These are phyloP conservation scores for Silene uniflora DNA, from an alignment of 148 eudicot genomes.

Conservation along the genomic window DNA sequence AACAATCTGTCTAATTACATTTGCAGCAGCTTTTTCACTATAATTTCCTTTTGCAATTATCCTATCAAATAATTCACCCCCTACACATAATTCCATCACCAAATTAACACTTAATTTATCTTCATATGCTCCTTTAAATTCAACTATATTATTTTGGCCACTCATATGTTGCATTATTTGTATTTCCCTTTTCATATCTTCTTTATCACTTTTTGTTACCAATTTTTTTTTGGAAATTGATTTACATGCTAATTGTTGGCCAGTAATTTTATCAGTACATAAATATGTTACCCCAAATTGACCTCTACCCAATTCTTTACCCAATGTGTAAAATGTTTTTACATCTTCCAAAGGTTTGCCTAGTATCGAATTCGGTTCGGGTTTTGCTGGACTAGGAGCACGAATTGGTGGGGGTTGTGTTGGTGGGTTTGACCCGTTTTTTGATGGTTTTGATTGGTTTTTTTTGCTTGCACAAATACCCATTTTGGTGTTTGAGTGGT, in stretches of 20 bases:
- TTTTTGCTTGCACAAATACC: slow-evolving; percentile 57
- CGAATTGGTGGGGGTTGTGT: slow-evolving; percentile 21
- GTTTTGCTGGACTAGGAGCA: slow-evolving; percentile 28
- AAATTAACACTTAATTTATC: slow-evolving; percentile 60
- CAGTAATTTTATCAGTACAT: slow-evolving; percentile 41
- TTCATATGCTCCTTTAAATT: slow-evolving; percentile 82
- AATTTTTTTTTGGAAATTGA: slow-evolving; percentile 76
- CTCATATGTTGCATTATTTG: slow-evolving; percentile 90
- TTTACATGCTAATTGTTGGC: slow-evolving; percentile 64
- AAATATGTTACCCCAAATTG: slow-evolving; percentile 71
- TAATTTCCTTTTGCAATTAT: slow-evolving; percentile 78
- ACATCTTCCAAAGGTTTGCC: slow-evolving; percentile 79
- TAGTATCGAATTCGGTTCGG: slow-evolving; percentile 55
- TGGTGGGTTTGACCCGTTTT: slow-evolving; percentile 22
- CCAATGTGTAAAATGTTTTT: slow-evolving; percentile 43
- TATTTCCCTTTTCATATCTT: slow-evolving; percentile 79
- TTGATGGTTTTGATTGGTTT: slow-evolving; percentile 32
- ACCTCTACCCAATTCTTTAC: slow-evolving; percentile 82
- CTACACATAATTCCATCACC: slow-evolving; percentile 87
- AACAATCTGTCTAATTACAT: slow-evolving; percentile 65
- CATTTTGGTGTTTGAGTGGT: slow-evolving; percentile 27
- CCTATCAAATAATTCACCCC: slow-evolving; percentile 82
- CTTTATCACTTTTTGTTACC: slow-evolving; percentile 60
- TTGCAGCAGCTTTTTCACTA: slow-evolving; percentile 73
- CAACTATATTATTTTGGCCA: slow-evolving; percentile 77